These are phyloP conservation scores for Coemansia sp. DNA, from an alignment of 192 early-diverging fungal genomes.

Conservation along the genomic window DNA sequence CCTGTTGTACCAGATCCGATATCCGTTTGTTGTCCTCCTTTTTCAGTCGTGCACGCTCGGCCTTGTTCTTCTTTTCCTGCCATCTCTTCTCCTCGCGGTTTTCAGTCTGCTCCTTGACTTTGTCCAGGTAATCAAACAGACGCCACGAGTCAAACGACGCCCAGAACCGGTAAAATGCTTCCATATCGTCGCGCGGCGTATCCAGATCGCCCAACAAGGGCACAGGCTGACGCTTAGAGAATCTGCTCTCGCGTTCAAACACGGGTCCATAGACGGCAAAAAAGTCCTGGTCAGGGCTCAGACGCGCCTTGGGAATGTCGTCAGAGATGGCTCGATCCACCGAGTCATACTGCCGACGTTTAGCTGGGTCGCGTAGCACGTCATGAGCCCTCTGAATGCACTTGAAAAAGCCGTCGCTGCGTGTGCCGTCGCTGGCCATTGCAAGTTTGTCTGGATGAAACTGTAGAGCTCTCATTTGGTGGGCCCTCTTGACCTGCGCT, in stretches of 20 bases:
- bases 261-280: constrained; percentile 55
- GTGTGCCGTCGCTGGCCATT: constrained; percentile 18
- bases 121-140: constrained; percentile 79
- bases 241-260: constrained; percentile 74
- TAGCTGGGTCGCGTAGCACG: constrained; percentile 66
- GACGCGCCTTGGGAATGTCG: constrained; percentile 32
- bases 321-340: constrained; percentile 77
- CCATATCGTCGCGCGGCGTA: constrained; percentile 66
- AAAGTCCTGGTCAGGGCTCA: constrained; percentile 27
- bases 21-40: constrained; percentile 82
- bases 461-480: constrained; percentile 41
- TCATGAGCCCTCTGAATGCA: constrained; percentile 79
- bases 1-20: constrained; percentile 65
- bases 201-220: constrained; percentile 64
- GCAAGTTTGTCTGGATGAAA: constrained; percentile 83
- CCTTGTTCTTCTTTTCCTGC: constrained; percentile 76
- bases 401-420: constrained; percentile 81
- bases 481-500: constrained; percentile 67
- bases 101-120: constrained; percentile 72
- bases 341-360: constrained; percentile 79
- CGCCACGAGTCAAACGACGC: constrained; percentile 77
- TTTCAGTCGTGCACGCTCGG: constrained; percentile 71
- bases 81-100: constrained; percentile 81
- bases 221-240: constrained; percentile 63
- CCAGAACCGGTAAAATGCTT: constrained; percentile 80